Evolutionary conservation across 441 rosid genomes (phyloP).

Genomic region (Arabidopsis lyrata): DNA sequence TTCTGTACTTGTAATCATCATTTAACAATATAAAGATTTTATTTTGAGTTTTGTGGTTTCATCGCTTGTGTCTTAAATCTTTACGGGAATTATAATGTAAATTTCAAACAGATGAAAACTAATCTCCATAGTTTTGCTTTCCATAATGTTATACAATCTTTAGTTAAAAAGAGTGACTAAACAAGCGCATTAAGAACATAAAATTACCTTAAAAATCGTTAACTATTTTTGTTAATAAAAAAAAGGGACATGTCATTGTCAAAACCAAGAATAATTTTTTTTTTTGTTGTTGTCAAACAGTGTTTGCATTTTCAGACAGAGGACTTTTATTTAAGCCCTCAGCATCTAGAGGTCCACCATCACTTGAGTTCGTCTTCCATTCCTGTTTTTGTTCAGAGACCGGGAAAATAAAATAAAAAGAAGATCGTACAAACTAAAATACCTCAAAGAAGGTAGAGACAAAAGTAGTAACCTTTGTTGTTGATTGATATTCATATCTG

Average conservation of each 20-base stretch:
- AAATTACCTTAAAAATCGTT: too few species aligned
- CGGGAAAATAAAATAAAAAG: background rate
- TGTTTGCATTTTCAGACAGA: conserved; percentile 16
- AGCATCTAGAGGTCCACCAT: conserved; percentile 35
- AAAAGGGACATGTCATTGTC: conserved; percentile 22
- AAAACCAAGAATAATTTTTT: conserved; percentile 28
- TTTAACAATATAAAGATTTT: background rate
- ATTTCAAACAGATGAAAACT: background rate
- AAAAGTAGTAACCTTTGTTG: conserved; percentile 20
- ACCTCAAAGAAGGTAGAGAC: conserved; percentile 3
- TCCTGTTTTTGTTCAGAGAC: conserved; percentile 7
- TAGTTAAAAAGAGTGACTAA: too few species aligned
- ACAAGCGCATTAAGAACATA: too few species aligned
- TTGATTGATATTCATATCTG: conserved; percentile 1
- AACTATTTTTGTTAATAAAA: too few species aligned
- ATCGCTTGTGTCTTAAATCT: background rate
- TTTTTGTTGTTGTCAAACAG: background rate
- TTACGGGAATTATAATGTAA: background rate
- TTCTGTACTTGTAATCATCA: conserved; percentile 1
- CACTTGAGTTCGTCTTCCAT: conserved; percentile 38
- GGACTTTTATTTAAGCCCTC: conserved; percentile 21
- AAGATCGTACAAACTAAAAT: conserved; percentile 27
- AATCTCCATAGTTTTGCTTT: too few species aligned
- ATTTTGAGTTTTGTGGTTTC: background rate
- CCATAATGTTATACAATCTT: too few species aligned